Percentiles rank a stretch among this genome's conserved stretches.
Evolutionary conservation across 2,329 filamentous ascomycete species (phyloP).

Genomic region (Epichloe elymi): DNA sequence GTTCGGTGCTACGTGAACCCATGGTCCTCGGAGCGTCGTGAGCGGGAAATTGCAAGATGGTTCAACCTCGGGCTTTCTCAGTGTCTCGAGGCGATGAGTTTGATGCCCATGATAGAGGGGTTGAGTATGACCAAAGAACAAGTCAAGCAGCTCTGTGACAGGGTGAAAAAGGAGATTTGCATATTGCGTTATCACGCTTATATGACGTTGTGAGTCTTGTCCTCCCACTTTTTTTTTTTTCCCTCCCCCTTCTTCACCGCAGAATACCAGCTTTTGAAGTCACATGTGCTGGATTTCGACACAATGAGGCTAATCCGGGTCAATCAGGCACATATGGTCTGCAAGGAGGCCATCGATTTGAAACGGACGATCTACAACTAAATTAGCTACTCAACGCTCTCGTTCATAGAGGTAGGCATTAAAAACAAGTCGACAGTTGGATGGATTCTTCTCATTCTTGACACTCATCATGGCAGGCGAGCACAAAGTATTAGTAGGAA

Average conservation of each 20-base stretch:
- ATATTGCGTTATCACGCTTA: conserved; percentile 57
- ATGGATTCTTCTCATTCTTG: too few relatives aligned
- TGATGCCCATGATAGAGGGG: conserved; percentile 54
- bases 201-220: conserved; percentile 56
- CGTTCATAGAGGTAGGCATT: too few relatives aligned
- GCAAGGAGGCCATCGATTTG: conserved; percentile 8
- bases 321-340: conserved; percentile 11
- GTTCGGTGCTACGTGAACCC: conserved; percentile 61
- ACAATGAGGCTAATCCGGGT: conserved; percentile 3
- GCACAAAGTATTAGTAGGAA: too few relatives aligned
- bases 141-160: conserved; percentile 47
- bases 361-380: too few relatives aligned
- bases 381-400: too few relatives aligned
- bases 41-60: conserved; percentile 60
- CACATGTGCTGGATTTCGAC: not conserved
- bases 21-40: conserved; percentile 53
- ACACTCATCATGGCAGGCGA: too few relatives aligned
- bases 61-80: conserved; percentile 69
- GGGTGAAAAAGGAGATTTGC: conserved; percentile 56
- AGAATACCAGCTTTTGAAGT: not conserved
- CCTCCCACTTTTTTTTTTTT: too few relatives aligned
- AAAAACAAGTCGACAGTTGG: too few relatives aligned
- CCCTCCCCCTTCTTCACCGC: too few relatives aligned
- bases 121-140: conserved; percentile 38
- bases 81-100: conserved; percentile 57